These are phyloP conservation scores for Nannochloris sp. DNA, from an alignment of 139 green algal species.

Conservation along the genomic window DNA sequence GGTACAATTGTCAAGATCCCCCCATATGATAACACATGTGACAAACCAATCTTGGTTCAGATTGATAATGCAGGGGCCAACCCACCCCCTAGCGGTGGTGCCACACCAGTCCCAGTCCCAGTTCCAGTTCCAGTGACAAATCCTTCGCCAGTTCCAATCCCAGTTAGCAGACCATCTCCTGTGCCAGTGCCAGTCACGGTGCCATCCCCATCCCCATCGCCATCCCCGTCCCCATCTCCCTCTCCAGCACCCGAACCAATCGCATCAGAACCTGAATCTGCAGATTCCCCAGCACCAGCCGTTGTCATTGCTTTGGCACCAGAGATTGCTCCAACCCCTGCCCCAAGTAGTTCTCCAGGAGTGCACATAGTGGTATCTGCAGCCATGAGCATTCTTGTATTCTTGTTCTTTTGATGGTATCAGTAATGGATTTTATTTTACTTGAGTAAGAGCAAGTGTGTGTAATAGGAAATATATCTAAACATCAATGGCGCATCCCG, in stretches of 20 bases:
- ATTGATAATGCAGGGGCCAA: not conserved
- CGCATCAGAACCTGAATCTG: not conserved
- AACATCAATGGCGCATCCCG: too few species aligned
- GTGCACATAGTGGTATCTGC: too few species aligned
- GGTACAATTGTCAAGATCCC: constrained; percentile 19
- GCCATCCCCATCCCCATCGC: not conserved
- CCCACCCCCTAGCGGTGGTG: not conserved
- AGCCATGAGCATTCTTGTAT: too few species aligned
- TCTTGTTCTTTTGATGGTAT: too few species aligned
- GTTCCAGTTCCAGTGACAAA: not conserved
- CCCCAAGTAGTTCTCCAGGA: not conserved
- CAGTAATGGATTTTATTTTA: too few species aligned
- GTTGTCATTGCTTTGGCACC: not conserved
- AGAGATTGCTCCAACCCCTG: not conserved
- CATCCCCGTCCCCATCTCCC: not conserved
- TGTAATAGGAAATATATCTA: too few species aligned
- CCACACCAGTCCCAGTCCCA: not conserved
- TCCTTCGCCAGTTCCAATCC: not conserved
- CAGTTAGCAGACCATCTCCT: not conserved
- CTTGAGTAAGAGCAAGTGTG: too few species aligned
- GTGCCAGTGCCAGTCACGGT: not conserved
- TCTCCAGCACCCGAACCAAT: not conserved
- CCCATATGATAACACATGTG: constrained; percentile 8
- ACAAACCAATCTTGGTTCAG: not conserved
- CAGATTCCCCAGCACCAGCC: not conserved